phyloP scores from a whole-genome alignment of 768 basidiomycete species.

The Galerina marginata region DNA sequence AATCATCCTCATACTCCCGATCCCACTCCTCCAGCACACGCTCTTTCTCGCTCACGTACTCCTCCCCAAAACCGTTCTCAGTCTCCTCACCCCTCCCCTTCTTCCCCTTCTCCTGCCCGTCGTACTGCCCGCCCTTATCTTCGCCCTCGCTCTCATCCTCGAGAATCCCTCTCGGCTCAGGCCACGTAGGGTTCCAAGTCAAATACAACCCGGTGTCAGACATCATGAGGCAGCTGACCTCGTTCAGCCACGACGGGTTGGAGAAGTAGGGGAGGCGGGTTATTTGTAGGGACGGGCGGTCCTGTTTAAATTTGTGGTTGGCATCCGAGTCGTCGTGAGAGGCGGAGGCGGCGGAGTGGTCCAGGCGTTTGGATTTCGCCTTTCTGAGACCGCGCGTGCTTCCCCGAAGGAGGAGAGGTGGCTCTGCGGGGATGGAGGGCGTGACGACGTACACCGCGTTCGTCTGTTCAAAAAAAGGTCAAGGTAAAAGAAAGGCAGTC shows the following conservation, averaged over 20 bases:
- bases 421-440: conserved; percentile 22
- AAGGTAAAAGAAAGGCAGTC: too few relatives aligned
- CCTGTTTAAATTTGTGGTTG: too few relatives aligned
- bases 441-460: conserved; percentile 38
- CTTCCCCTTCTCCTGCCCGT: too few relatives aligned
- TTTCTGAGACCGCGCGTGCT: too few relatives aligned
- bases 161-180: background rate
- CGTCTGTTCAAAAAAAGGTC: conserved; percentile 19
- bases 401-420: background rate
- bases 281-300: conserved; percentile 26
- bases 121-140: background rate
- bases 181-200: conserved; percentile 40
- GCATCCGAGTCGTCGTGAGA: too few relatives aligned
- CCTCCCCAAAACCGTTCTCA: too few relatives aligned
- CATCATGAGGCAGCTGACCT: conserved; percentile 60
- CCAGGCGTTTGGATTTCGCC: too few relatives aligned
- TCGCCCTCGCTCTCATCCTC: background rate
- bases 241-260: conserved; percentile 30
- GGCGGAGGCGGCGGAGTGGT: too few relatives aligned
- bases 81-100: too few relatives aligned
- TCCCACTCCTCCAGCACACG: conserved; percentile 13
- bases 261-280: conserved; percentile 37
- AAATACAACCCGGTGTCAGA: conserved; percentile 57
- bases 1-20: conserved; percentile 15
- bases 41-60: background rate